Percentiles rank a stretch among this genome's conserved stretches.
phyloP scores from a whole-genome alignment of 164 flowering plant genomes.

The Vitis labrusca region DNA sequence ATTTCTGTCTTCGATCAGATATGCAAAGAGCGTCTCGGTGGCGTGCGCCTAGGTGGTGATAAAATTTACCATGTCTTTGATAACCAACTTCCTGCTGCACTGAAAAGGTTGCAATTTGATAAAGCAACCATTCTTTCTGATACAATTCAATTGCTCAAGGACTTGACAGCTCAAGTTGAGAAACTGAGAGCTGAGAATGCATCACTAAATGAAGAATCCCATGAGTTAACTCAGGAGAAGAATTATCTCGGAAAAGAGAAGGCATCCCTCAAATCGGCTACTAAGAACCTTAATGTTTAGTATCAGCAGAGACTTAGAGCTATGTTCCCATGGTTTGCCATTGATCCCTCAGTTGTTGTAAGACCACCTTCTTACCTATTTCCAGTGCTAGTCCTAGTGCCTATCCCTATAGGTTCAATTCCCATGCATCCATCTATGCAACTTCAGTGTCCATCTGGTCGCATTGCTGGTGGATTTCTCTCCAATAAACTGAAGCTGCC shows the following conservation, averaged over 20 bases:
- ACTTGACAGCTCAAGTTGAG: conserved; percentile 76
- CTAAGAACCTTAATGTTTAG: conserved; percentile 71
- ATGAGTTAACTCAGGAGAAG: conserved; percentile 93
- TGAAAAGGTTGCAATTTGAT: conserved; percentile 81
- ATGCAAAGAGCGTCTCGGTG: conserved; percentile 84
- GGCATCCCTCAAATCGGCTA: conserved; percentile 71
- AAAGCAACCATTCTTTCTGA: conserved; percentile 86
- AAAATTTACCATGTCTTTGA: conserved; percentile 76
- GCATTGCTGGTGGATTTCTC: too few species aligned
- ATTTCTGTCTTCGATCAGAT: conserved; percentile 73
- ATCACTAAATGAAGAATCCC: conserved; percentile 76
- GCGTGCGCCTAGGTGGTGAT: conserved; percentile 83
- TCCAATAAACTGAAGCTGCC: too few species aligned
- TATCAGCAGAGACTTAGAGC: conserved; percentile 76
- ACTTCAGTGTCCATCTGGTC: too few species aligned
- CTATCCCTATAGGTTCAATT: conserved; percentile 66
- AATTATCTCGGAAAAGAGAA: conserved; percentile 96
- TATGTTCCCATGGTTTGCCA: conserved; percentile 71
- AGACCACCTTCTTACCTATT: conserved; percentile 69
- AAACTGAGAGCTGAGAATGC: conserved; percentile 73
- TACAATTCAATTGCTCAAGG: conserved; percentile 82
- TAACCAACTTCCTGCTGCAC: conserved; percentile 84
- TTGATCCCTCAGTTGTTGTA: conserved; percentile 81
- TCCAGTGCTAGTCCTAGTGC: conserved; percentile 68
- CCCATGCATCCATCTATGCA: conserved; percentile 87